Conservation (phyloP, 495 filamentous ascomycete species). For the Aspergillus sclerotioniger region DNA sequence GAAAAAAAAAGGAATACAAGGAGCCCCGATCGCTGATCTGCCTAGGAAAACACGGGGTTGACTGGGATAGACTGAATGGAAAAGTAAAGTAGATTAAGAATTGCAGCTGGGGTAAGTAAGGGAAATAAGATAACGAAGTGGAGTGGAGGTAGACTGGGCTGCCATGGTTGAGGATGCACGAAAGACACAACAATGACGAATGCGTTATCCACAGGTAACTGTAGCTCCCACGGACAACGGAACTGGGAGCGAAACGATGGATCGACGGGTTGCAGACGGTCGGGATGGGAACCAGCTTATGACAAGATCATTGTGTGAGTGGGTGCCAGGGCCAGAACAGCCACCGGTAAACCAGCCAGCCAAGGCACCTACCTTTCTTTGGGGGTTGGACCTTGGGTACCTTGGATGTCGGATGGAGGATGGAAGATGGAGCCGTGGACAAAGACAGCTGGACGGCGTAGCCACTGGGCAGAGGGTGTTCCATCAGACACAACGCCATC, state of each 20-base stretch:
- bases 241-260: constrained; percentile 16
- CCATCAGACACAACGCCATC: not conserved
- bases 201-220: constrained; percentile 18
- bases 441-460: too few species aligned
- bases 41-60: not conserved
- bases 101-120: constrained; percentile 13
- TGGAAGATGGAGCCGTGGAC: too few species aligned
- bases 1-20: constrained; percentile 1
- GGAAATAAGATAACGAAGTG: constrained; percentile 24
- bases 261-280: constrained; percentile 15
- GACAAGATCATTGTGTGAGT: constrained; percentile 13
- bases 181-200: constrained; percentile 28
- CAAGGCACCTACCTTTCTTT: too few species aligned
- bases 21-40: not conserved
- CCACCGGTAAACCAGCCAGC: constrained; percentile 1
- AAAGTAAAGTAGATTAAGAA: not conserved
- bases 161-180: constrained; percentile 21
- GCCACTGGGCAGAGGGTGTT: too few species aligned
- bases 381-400: too few species aligned
- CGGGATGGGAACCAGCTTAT: constrained; percentile 9
- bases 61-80: not conserved
- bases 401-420: too few species aligned
- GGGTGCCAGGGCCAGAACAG: not conserved
- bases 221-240: constrained; percentile 12
- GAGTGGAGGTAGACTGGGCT: constrained; percentile 17